Evolutionary conservation across 805 yeast genomes (phyloP).

Genomic region (Saturnispora galanensis): DNA sequence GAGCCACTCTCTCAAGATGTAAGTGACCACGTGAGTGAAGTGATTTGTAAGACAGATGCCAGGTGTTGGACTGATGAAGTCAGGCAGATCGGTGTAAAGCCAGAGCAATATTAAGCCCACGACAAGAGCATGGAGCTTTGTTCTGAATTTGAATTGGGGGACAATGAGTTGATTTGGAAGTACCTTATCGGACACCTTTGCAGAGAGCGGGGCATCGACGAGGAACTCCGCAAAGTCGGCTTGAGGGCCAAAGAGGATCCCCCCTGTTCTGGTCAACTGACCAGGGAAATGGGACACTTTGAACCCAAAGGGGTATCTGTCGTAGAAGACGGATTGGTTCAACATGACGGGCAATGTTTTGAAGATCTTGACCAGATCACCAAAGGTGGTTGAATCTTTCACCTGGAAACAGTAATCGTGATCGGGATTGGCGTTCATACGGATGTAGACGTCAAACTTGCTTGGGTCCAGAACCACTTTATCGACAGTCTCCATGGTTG

Average conservation of each 20-base stretch:
- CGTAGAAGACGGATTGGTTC: slow-evolving; percentile 71
- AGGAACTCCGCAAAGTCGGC: slow-evolving; percentile 41
- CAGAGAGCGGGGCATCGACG: slow-evolving; percentile 38
- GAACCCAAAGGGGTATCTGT: slow-evolving; percentile 55
- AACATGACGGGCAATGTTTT: slow-evolving; percentile 59
- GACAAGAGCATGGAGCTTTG: slow-evolving; percentile 32
- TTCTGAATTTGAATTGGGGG: slow-evolving; percentile 56
- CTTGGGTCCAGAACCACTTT: not conserved
- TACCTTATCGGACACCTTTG: slow-evolving; percentile 43
- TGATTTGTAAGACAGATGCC: slow-evolving; percentile 72
- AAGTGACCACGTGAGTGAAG: slow-evolving; percentile 27
- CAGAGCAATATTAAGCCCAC: slow-evolving; percentile 42
- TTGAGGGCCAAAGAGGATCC: slow-evolving; percentile 54
- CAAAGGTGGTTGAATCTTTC: slow-evolving; percentile 47
- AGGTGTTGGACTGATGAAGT: slow-evolving; percentile 81
- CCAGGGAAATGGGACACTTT: slow-evolving; percentile 63
- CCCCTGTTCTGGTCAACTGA: slow-evolving; percentile 73
- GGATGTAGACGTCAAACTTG: slow-evolving; percentile 46
- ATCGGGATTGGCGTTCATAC: slow-evolving; percentile 78
- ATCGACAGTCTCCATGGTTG: slow-evolving; percentile 4
- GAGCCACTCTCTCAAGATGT: slow-evolving; percentile 24
- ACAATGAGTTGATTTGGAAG: slow-evolving; percentile 89
- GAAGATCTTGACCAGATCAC: slow-evolving; percentile 53
- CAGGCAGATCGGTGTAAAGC: slow-evolving; percentile 93
- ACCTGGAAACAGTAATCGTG: slow-evolving; percentile 85